A percentile compares a stretch with the other conserved stretches of the same genome.
Evolutionary conservation across 108 stramenopile genomes (phyloP).

Genomic region (Skeletonema menzelii): DNA sequence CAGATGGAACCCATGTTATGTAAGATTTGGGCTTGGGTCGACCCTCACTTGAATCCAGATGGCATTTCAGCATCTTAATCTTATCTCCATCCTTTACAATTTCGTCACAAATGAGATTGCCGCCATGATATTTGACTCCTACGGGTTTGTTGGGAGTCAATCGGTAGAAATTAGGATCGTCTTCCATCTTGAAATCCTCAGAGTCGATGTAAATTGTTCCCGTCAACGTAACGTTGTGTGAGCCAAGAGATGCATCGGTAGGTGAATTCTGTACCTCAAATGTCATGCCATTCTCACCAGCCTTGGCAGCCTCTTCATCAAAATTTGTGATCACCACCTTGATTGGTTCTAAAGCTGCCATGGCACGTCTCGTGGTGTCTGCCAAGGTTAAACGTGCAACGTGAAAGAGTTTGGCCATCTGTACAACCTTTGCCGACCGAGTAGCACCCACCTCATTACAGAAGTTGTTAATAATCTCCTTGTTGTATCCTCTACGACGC

Average conservation of each 20-base stretch:
- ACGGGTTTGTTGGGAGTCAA: slow-evolving; percentile 94
- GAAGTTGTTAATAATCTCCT: slow-evolving; percentile 92
- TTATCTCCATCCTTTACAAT: slow-evolving; percentile 55
- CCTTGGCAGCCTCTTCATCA: slow-evolving; percentile 50
- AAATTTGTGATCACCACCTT: slow-evolving; percentile 82
- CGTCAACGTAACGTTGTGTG: slow-evolving; percentile 83
- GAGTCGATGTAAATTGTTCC: slow-evolving; percentile 86
- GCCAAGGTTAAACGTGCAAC: slow-evolving; percentile 64
- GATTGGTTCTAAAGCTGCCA: slow-evolving; percentile 92
- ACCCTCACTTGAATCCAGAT: slow-evolving; percentile 60
- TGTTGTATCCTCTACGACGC: slow-evolving; percentile 94
- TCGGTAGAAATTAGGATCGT: slow-evolving; percentile 87
- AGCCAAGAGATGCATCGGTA: slow-evolving; percentile 78
- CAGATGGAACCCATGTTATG: slow-evolving; percentile 81
- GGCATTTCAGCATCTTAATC: slow-evolving; percentile 63
- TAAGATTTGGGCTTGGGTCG: slow-evolving; percentile 78
- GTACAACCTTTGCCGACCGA: slow-evolving; percentile 89
- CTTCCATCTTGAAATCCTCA: slow-evolving; percentile 86
- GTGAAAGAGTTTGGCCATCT: slow-evolving; percentile 81
- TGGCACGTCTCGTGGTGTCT: slow-evolving; percentile 78
- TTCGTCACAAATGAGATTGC: slow-evolving; percentile 76
- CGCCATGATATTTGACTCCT: slow-evolving; percentile 90
- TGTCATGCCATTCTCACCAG: slow-evolving; percentile 45
- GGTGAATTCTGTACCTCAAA: slow-evolving; percentile 87
- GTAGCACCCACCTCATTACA: slow-evolving; percentile 97